Conservation (phyloP, 305 asterid species). For the Fraxinus angustifolia region DNA sequence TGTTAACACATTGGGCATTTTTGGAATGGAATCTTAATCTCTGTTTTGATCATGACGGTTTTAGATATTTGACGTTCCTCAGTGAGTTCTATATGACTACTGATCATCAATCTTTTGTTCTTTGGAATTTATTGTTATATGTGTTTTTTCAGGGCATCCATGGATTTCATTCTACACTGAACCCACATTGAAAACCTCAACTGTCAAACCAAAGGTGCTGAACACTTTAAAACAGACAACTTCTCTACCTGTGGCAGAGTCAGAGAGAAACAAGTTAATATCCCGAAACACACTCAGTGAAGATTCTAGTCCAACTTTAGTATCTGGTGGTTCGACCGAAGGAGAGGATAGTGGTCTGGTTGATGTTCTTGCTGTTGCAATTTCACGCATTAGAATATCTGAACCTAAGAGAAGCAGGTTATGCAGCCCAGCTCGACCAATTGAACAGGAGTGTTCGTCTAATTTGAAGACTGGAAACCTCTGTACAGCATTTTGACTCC, state of each 20-base stretch:
- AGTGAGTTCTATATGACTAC: neutral
- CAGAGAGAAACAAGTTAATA: conserved; percentile 49
- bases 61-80: neutral
- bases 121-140: neutral
- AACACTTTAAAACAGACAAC: conserved; percentile 42
- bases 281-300: conserved; percentile 43
- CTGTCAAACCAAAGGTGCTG: conserved; percentile 33
- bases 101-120: neutral
- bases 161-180: conserved; percentile 78
- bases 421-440: conserved; percentile 61
- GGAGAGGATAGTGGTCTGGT: conserved; percentile 55
- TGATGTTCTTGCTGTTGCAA: conserved; percentile 68
- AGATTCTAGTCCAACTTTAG: conserved; percentile 41
- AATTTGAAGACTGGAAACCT: conserved; percentile 71
- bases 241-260: conserved; percentile 36
- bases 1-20: neutral
- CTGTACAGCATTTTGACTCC: conserved; percentile 76
- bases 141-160: conserved; percentile 54
- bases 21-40: neutral
- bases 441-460: conserved; percentile 60
- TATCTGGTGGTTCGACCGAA: conserved; percentile 34
- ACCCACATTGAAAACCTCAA: conserved; percentile 34
- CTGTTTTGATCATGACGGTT: neutral
- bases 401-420: conserved; percentile 82
- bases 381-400: conserved; percentile 70